Evolutionary conservation across 2,329 filamentous ascomycete genomes (phyloP), one percentile per base, ranked within the genome.

Genomic region (Stachybotrys echinatus): DNA sequence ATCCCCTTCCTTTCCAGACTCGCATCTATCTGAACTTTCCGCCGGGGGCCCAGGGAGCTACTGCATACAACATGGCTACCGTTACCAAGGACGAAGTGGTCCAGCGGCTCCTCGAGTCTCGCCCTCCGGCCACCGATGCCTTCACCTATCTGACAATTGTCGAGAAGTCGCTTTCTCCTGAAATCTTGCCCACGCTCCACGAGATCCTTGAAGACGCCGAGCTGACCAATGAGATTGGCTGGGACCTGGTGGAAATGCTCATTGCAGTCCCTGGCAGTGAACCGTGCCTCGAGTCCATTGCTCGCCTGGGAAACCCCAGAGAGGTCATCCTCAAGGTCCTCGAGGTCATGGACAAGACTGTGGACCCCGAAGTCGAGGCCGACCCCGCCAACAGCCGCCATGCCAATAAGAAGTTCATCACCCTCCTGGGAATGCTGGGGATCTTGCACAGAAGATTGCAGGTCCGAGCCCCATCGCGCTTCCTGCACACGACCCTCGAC

Each of bases 261-360:
- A 75, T 91, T 21, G 76, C 81, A 34, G 70, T 90, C 5, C 76
- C 87, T 2, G 82, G 78, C 12, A 85, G 84, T n/a, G 83, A 87
- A 57, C 68, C 76, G 44, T 91, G 88, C 62, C 74, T 92, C 17
- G 80, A 86, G 62, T 87, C 85, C 23, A 84, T 92, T 48, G 88
- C 88, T 27, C 80, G 84, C 21, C 75, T 90, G 38, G 89, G 88
- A 47, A 94, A 92, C 62, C 89, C 89, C 1, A 76, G 88, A 47
- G 89, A 94, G 66, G 87, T 91, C 43, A 86, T 92, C 52, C 74
- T 94, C 58, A 92, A 92, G 64, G 83, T 90, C 23, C 84, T 89
- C 22, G 88, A 92, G 64, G 80, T 82, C 14, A 72, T 94, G 53
- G 81, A 87, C 47, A 76, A 80, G 44, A 65, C 68, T 5, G 64